Percentiles rank a stretch among this genome's conserved stretches.
Evolutionary conservation across 306 rosid genomes (phyloP).

Genomic region (Luffa aegyptiaca): DNA sequence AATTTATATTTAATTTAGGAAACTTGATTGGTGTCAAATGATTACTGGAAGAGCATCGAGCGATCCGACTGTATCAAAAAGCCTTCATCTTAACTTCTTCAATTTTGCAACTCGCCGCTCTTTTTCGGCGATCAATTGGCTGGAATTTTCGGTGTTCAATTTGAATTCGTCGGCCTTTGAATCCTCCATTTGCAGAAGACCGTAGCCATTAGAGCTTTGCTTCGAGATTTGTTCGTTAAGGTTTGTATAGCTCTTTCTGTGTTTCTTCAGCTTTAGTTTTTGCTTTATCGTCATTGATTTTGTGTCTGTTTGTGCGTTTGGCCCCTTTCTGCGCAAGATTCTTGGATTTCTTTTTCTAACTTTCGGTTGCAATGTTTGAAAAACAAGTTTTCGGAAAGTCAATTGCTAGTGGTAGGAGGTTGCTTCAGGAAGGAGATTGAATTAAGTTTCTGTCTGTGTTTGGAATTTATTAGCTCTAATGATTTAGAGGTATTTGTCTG

Average conservation of each 20-base stretch:
- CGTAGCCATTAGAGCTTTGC: neutral
- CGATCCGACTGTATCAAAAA: slow-evolving; percentile 5
- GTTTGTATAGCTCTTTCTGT: neutral
- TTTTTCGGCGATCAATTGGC: neutral
- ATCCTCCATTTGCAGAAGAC: neutral
- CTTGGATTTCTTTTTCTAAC: neutral
- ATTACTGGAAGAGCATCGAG: slow-evolving; percentile 16
- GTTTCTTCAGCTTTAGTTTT: neutral
- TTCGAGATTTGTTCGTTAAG: neutral
- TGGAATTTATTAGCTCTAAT: neutral
- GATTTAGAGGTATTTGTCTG: neutral
- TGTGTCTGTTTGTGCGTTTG: neutral
- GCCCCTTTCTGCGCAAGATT: neutral
- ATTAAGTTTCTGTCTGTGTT: slow-evolving; percentile 2
- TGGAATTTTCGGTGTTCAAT: slow-evolving; percentile 16
- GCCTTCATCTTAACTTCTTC: slow-evolving; percentile 10
- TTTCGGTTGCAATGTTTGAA: slow-evolving; percentile 8
- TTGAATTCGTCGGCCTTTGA: slow-evolving; percentile 3
- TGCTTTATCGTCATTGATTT: neutral
- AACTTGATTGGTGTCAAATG: slow-evolving; percentile 13
- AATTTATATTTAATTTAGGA: neutral
- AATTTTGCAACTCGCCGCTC: neutral
- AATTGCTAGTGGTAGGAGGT: slow-evolving; percentile 1
- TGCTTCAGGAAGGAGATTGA: slow-evolving; percentile 5
- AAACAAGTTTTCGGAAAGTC: slow-evolving; percentile 8